Evolutionary conservation across 1,284 basidiomycete species (phyloP).

Genomic region (Puccinia horiana): DNA sequence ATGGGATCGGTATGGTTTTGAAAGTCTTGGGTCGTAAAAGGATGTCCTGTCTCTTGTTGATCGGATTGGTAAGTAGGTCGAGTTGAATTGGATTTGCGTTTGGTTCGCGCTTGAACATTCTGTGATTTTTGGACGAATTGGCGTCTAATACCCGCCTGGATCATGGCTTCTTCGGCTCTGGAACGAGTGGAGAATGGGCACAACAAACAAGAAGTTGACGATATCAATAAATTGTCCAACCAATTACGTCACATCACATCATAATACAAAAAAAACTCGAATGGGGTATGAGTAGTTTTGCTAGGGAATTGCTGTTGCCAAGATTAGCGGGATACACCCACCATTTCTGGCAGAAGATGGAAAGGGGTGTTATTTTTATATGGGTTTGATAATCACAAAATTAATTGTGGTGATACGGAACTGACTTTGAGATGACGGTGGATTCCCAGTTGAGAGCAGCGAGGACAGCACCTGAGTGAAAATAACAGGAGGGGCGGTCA

Average conservation of each 20-base stretch:
- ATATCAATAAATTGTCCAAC: constrained; percentile 18
- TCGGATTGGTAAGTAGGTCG: neutral
- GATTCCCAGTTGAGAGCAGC: constrained; percentile 46
- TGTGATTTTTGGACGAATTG: constrained; percentile 29
- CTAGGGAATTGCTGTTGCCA: neutral
- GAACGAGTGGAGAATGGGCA: neutral
- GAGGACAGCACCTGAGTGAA: constrained; percentile 32
- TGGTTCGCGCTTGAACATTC: constrained; percentile 13
- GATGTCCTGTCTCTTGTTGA: neutral
- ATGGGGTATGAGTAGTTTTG: too few relatives aligned
- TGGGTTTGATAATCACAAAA: constrained; percentile 4
- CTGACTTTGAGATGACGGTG: constrained; percentile 47
- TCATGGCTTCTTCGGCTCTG: constrained; percentile 44
- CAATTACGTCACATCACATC: neutral
- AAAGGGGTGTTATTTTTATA: neutral
- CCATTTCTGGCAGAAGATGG: neutral
- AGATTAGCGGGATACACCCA: constrained; percentile 19
- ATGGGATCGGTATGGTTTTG: constrained; percentile 5
- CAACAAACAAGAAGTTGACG: neutral
- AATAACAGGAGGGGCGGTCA: neutral
- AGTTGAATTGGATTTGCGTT: neutral
- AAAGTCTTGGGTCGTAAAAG: constrained; percentile 26
- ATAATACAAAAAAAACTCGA: neutral
- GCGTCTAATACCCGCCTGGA: constrained; percentile 31
- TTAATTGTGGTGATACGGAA: constrained; percentile 29